These are phyloP conservation scores for Phytophthora agathidicida DNA, from an alignment of 352 stramenopile genomes.

Conservation along the genomic window DNA sequence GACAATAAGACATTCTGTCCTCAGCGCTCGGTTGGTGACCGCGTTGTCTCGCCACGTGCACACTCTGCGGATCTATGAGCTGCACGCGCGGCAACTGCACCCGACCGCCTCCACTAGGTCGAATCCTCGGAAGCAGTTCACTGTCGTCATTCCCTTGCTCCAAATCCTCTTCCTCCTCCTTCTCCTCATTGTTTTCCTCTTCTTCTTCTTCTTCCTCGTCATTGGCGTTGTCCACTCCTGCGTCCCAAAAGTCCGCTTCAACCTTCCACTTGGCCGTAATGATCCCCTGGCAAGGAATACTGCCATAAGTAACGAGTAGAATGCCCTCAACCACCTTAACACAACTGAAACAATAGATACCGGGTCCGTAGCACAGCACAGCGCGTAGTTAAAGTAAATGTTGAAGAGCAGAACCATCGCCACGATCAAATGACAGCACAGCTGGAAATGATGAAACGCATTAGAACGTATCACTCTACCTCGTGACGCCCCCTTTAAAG, in stretches of 20 bases:
- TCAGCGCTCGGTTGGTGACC: slow-evolving; percentile 13
- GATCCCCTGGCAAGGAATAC: slow-evolving; percentile 20
- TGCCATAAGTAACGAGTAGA: slow-evolving; percentile 15
- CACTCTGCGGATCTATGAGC: slow-evolving; percentile 42
- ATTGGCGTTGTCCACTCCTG: slow-evolving; percentile 22
- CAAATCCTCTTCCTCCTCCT: slow-evolving; percentile 6
- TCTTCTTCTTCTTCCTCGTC: slow-evolving; percentile 19
- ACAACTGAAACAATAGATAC: slow-evolving; percentile 11
- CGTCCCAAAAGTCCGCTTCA: slow-evolving; percentile 19
- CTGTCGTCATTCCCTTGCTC: slow-evolving; percentile 16
- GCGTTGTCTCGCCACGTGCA: slow-evolving; percentile 40
- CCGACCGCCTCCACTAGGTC: slow-evolving; percentile 12
- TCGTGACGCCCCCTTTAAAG: not conserved
- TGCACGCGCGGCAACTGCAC: slow-evolving; percentile 33
- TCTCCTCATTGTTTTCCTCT: slow-evolving; percentile 1
- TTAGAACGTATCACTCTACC: not conserved
- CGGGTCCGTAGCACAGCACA: slow-evolving; percentile 68
- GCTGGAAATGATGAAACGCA: slow-evolving; percentile 13
- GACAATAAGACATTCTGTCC: slow-evolving; percentile 52
- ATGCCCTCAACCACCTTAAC: not conserved
- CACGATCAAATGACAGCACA: slow-evolving; percentile 37
- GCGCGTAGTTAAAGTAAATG: slow-evolving; percentile 80
- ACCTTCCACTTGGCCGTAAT: slow-evolving; percentile 28
- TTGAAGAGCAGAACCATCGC: slow-evolving; percentile 57
- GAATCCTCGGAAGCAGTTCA: slow-evolving; percentile 35